phyloP scores from a whole-genome alignment of 78 protist genomes.

The Mastigamoeba balamuthi region DNA sequence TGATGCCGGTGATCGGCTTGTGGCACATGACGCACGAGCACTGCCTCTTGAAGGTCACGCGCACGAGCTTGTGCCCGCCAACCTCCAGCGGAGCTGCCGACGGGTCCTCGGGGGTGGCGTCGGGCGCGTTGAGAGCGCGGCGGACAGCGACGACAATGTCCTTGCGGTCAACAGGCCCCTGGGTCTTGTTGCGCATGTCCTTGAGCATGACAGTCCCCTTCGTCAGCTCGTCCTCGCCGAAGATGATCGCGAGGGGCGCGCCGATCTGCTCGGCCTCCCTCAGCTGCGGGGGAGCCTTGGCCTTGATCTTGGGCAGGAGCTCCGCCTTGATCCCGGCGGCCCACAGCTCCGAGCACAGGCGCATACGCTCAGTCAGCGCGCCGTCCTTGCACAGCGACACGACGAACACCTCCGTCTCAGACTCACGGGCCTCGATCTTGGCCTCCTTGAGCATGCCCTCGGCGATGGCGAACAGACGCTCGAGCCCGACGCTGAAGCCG shows the following conservation, averaged over 20 bases:
- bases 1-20: no score
- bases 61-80: no score
- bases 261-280: constrained; percentile 15
- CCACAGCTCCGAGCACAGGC: constrained; percentile 50
- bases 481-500: constrained; percentile 84
- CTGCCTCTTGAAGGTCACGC: no score
- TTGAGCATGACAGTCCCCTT: constrained; percentile 30
- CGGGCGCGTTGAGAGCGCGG: no score
- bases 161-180: constrained; percentile 17
- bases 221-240: constrained; percentile 62
- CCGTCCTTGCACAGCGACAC: constrained; percentile 22
- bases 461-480: constrained; percentile 72
- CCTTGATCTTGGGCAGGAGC: constrained; percentile 33
- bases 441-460: background rate
- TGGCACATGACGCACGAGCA: no score
- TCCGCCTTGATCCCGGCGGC: constrained; percentile 63
- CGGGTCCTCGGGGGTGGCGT: no score
- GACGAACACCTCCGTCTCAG: constrained; percentile 36
- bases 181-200: constrained; percentile 14
- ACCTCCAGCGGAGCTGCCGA: no score
- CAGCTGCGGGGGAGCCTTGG: constrained; percentile 40
- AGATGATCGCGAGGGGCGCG: constrained; percentile 44
- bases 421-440: background rate
- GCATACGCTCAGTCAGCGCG: constrained; percentile 43
- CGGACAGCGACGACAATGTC: no score